Evolutionary conservation across 208 protist genomes (phyloP).

Genomic region (Leishmania mexicana): DNA sequence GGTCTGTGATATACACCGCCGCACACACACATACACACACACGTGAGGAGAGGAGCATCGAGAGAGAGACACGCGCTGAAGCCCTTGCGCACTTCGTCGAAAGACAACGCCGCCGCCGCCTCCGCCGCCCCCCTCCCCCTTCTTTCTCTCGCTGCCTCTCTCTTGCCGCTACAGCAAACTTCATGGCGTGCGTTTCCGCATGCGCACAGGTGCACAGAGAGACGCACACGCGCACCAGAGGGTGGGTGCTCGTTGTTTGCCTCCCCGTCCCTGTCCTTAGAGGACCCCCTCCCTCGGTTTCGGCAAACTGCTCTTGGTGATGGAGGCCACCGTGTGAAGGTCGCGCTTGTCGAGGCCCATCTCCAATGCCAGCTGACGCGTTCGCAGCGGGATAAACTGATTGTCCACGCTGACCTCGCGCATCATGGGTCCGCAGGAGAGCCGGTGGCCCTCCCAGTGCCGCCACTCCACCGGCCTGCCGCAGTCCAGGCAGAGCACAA

Average conservation of each 20-base stretch:
- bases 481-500: constrained; percentile 91
- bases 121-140: neutral
- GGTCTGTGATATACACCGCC: neutral
- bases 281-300: constrained; percentile 38
- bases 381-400: constrained; percentile 85
- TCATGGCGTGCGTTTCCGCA: neutral
- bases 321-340: constrained; percentile 78
- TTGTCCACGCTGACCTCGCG: constrained; percentile 89
- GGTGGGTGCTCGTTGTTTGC: neutral
- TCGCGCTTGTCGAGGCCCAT: constrained; percentile 89
- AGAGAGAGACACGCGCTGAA: neutral
- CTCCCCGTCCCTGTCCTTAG: neutral
- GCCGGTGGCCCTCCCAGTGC: constrained; percentile 86
- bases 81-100: neutral
- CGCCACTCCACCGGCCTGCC: constrained; percentile 88
- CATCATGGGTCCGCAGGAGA: constrained; percentile 88
- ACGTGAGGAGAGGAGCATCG: neutral
- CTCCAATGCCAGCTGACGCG: constrained; percentile 84
- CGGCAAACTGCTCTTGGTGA: constrained; percentile 59
- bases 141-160: neutral
- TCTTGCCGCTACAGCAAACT: neutral
- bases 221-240: neutral
- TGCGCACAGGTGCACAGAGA: neutral
- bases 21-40: neutral
- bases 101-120: neutral